Evolutionary conservation across 2,329 filamentous ascomycete species (phyloP), one percentile per base, ranked within the genome.

Genomic region (Dryadomyces quercivorus): DNA sequence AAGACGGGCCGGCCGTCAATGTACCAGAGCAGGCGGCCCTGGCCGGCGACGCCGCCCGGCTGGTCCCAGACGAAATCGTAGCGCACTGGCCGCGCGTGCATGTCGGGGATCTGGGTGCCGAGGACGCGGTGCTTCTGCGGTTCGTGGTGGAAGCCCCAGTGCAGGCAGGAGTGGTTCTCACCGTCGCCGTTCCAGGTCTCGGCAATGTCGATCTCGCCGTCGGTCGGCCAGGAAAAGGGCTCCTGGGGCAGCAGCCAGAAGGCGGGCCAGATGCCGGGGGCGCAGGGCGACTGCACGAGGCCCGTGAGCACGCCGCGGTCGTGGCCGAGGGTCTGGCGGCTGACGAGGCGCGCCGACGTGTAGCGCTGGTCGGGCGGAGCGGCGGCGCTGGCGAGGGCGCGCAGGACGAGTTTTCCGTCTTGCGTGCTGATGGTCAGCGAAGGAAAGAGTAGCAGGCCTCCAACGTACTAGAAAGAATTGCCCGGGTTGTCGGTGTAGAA

Each of bases 231-330:
- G 3, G 22, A 8, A 22, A 57, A 57, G 2, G 52, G 55, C 34
- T 57, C 55, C 22, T 46, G 49, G 1, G 55, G 52, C 43, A 57
- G 45, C 45, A 54, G 55, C 55, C 55, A 57, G 16, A 54, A 57
- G 0, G 78, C 78, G 0, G 78, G 55, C 55, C 55, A 57, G 12
- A 57, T 48, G 22, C 55, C 52, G 13, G 36, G 22, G 10, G 55
- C 55, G n/a, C 55, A 57, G 8, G 55, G 55, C n/a, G 44, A 51
- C 38, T 26, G 45, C 5, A 57, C 31, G 18, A 50, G 15, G 38
- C 43, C 52, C 1, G 55, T 57, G 8, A 57, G 45, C 10, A 49
- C 51, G 46, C 55, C 55, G 7, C 52, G 43, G 46, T 57, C 55
- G 44, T 52, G 52, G n/a, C 49, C 55, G 10, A 57, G 52, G 6